A percentile compares a stretch with the other conserved stretches of the same genome.
Conservation (phyloP, 2,329 filamentous ascomycete genomes). For the Fusarium odoratissimum region DNA sequence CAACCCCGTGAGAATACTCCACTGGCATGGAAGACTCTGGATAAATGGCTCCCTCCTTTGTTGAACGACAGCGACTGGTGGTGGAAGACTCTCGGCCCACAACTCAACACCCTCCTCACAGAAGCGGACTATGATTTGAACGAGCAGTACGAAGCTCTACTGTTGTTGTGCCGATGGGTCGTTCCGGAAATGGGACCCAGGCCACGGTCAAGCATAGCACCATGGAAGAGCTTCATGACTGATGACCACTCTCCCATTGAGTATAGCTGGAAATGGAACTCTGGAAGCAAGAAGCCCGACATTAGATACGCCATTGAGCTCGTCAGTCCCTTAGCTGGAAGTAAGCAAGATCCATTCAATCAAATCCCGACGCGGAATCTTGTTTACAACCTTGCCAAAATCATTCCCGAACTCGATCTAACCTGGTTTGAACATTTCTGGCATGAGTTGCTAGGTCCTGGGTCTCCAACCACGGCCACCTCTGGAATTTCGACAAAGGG, state of each 20-base stretch:
- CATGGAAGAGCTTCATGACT: constrained; percentile 1
- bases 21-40: neutral
- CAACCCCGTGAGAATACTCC: neutral
- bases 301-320: neutral
- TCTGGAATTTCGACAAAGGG: neutral
- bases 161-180: neutral
- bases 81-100: neutral
- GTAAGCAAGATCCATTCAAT: neutral
- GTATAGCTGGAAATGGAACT: constrained; percentile 11
- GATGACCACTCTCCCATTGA: constrained; percentile 5
- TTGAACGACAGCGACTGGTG: neutral
- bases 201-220: neutral
- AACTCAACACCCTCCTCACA: neutral
- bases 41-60: neutral
- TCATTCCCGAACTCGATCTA: neutral
- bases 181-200: neutral
- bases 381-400: neutral
- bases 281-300: neutral
- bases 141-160: neutral
- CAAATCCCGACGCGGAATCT: neutral
- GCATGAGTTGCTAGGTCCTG: neutral
- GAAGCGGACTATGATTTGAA: neutral
- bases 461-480: neutral
- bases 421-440: constrained; percentile 6
- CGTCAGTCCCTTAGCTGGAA: neutral